Evolutionary conservation across 164 flowering plant species (phyloP).

Genomic region (Magnolia changhungtana): DNA sequence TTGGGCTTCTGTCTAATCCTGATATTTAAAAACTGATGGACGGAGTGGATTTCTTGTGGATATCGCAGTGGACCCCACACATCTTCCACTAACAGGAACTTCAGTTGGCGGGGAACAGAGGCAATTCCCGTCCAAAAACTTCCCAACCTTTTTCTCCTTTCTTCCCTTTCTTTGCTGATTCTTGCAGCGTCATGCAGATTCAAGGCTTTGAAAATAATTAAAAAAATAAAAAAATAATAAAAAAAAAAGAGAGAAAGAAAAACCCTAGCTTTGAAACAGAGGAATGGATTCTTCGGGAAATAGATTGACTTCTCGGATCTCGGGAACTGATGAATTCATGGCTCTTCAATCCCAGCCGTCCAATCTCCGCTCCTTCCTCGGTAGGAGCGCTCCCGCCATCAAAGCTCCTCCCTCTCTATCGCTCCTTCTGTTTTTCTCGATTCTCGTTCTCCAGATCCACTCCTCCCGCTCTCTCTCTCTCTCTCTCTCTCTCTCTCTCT

Average conservation of each 20-base stretch:
- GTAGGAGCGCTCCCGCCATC: not conserved
- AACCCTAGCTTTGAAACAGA: slow-evolving; percentile 3
- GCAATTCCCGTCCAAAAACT: not conserved
- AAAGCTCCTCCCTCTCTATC: not conserved
- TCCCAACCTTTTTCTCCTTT: not conserved
- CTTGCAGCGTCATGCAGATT: not conserved
- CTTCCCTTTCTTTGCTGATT: not conserved
- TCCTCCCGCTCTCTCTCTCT: slow-evolving; percentile 6
- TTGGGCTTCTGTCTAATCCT: too few relatives aligned
- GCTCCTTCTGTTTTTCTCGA: slow-evolving; percentile 4
- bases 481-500: slow-evolving; percentile 7
- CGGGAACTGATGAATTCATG: slow-evolving; percentile 7
- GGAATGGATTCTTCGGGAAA: slow-evolving; percentile 3
- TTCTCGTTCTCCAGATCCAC: slow-evolving; percentile 22
- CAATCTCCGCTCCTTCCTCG: not conserved
- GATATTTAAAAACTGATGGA: too few relatives aligned
- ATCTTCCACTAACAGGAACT: too few relatives aligned
- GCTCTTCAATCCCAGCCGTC: slow-evolving; percentile 1
- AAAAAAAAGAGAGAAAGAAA: not conserved
- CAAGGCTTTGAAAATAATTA: not conserved
- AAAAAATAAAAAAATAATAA: not conserved
- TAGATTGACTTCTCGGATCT: slow-evolving; percentile 20
- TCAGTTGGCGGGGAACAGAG: too few relatives aligned
- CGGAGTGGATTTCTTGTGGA: too few relatives aligned
- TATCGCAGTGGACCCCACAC: too few relatives aligned